Evolutionary conservation across 352 stramenopile species (phyloP).

Genomic region (Phytophthora sp.): DNA sequence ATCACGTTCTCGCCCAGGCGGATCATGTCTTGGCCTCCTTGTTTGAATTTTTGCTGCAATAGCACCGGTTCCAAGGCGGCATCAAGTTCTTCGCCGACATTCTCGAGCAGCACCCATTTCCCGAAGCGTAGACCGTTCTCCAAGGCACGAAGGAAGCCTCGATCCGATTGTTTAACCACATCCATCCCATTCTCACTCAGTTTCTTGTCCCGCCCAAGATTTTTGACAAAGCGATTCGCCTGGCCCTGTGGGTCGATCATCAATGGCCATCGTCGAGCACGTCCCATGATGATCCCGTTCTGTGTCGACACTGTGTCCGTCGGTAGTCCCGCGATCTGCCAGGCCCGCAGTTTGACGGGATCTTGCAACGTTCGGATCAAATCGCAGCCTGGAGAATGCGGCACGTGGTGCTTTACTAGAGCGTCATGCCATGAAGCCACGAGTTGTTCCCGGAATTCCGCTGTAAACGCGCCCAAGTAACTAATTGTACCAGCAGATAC

Average conservation of each 20-base stretch:
- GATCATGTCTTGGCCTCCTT: slow-evolving; percentile 93
- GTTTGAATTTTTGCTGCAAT: slow-evolving; percentile 92
- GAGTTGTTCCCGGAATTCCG: slow-evolving; percentile 81
- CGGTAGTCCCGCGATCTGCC: slow-evolving; percentile 89
- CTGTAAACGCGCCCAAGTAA: slow-evolving; percentile 88
- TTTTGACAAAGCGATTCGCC: slow-evolving; percentile 93
- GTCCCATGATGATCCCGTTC: slow-evolving; percentile 93
- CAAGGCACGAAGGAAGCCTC: slow-evolving; percentile 84
- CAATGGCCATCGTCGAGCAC: slow-evolving; percentile 85
- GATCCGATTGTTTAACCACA: slow-evolving; percentile 90
- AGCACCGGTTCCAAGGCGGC: slow-evolving; percentile 91
- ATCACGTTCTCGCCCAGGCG: slow-evolving; percentile 92
- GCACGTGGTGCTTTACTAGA: slow-evolving; percentile 60
- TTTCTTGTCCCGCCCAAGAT: slow-evolving; percentile 83
- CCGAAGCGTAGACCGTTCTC: slow-evolving; percentile 93
- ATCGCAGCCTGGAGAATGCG: slow-evolving; percentile 85
- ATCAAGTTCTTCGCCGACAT: slow-evolving; percentile 90
- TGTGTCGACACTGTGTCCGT: slow-evolving; percentile 93
- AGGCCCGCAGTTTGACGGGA: slow-evolving; percentile 87
- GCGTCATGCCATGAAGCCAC: slow-evolving; percentile 73
- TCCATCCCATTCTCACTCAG: slow-evolving; percentile 92
- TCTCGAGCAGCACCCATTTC: slow-evolving; percentile 92
- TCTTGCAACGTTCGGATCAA: slow-evolving; percentile 88
- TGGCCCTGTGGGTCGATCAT: slow-evolving; percentile 93
- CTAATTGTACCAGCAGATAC: slow-evolving; percentile 88